These are phyloP conservation scores for Pythium angustatum DNA, from an alignment of 352 stramenopile genomes.

Conservation along the genomic window DNA sequence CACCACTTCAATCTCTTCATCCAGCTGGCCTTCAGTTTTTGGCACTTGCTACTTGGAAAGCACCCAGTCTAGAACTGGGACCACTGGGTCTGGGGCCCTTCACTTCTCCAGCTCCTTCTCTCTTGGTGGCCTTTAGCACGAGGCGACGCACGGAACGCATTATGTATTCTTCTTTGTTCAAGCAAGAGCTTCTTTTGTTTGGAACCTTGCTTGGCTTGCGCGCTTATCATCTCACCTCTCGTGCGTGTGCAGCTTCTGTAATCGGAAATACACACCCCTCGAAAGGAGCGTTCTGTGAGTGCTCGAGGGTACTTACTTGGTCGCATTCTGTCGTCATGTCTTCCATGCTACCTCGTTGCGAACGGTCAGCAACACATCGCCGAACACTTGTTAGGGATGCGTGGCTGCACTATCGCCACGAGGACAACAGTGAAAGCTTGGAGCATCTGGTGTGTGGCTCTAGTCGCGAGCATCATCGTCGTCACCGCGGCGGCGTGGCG, in stretches of 20 bases:
- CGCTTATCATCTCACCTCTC: conserved; percentile 2
- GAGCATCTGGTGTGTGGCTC: background rate
- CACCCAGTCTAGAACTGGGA: conserved; percentile 9
- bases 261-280: background rate
- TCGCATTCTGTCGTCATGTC: conserved; percentile 5
- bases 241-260: background rate
- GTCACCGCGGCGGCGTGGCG: conserved; percentile 38
- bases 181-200: conserved; percentile 24
- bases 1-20: background rate
- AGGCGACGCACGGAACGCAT: conserved; percentile 21
- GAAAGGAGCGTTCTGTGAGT: background rate
- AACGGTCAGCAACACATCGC: background rate
- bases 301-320: conserved; percentile 5
- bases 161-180: conserved; percentile 33
- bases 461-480: conserved; percentile 44
- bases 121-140: conserved; percentile 8
- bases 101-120: conserved; percentile 5
- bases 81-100: conserved; percentile 5
- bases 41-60: conserved; percentile 9
- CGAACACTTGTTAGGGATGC: background rate
- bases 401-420: background rate
- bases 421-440: background rate
- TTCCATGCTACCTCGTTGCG: background rate
- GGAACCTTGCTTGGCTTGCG: conserved; percentile 15
- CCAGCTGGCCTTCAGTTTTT: background rate